Evolutionary conservation across 805 yeast genomes (phyloP), one percentile per base, ranked within the genome.

Genomic region (Teunomyces barrocoloradensis): DNA sequence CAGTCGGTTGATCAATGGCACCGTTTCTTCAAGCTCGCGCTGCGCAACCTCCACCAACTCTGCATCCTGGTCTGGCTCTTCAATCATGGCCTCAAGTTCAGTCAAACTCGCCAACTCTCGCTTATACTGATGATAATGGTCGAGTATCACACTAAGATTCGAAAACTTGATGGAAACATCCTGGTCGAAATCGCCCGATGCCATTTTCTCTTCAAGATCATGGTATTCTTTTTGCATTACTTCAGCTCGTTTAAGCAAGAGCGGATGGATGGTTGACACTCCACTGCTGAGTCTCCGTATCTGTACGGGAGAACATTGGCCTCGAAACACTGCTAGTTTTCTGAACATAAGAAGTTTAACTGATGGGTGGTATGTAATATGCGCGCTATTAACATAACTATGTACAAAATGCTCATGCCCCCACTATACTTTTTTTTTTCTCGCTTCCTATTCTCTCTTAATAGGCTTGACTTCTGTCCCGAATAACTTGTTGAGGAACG

Each of bases 11-110:
- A 88, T 62, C 10, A 64, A 60, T 0, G 86, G 86, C 5, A 71
- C 46, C 0, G 78, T 54, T 0, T 65, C 58, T 1, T 68, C 70
- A 4, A 89, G 56, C 58, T 91, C 97, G 3, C 51, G 51, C 37
- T 73, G 61, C 0, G 96, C 97, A 53, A 84, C 89, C 2, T 57
- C 59, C 12, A 74, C 52, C 45, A 84, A 60, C 29, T 60, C 73
- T 45, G 69, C 70, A 17, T 82, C 77, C 32, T 52, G 52, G 10
- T 40, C 53, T 12, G 52, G 49, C 12, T 65, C 68, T 29, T 51
- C 55, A 10, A 60, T 38, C 12, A 68, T 59, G 29, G 64, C 66
- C 12, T 50, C 43, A 27, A 73, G 56, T 11, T 61, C 61, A 17
- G 51, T 29, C n/a, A 66, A 47, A 21, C 59, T 60, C 4, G 53